Evolutionary conservation across 306 rosid species (phyloP).

Genomic region (Carpinus viminea): DNA sequence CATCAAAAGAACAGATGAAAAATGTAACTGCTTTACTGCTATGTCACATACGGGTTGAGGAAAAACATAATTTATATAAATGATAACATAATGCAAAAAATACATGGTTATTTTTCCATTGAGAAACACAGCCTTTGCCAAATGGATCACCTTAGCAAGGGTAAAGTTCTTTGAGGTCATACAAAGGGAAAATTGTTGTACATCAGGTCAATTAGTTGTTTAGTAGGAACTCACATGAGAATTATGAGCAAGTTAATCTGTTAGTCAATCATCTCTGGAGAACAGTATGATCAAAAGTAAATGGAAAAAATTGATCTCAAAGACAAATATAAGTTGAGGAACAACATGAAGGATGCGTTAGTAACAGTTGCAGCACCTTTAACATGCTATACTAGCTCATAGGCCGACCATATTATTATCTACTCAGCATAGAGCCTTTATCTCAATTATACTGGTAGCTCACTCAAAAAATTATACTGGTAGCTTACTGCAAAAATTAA

Average conservation of each 20-base stretch:
- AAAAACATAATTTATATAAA: not conserved
- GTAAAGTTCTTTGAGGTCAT: not conserved
- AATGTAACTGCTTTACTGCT: not conserved
- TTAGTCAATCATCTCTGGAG: not conserved
- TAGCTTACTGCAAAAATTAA: not conserved
- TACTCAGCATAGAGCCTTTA: not conserved
- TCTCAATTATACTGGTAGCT: not conserved
- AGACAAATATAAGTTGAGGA: not conserved
- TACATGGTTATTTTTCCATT: not conserved
- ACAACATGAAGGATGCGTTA: conserved; percentile 1
- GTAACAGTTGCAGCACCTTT: conserved; percentile 2
- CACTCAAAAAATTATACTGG: too few species aligned
- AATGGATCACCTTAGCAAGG: not conserved
- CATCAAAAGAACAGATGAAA: not conserved
- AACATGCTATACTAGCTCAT: not conserved
- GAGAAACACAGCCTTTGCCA: not conserved
- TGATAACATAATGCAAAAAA: not conserved
- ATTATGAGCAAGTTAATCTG: not conserved
- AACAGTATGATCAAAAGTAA: not conserved
- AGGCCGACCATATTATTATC: not conserved
- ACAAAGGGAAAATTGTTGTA: not conserved
- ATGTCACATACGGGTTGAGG: not conserved
- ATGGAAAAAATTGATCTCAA: not conserved
- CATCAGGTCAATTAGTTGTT: not conserved
- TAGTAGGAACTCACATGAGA: not conserved